A percentile compares a stretch with the other conserved stretches of the same genome.
These are phyloP conservation scores for Dothistroma pini DNA, from an alignment of 2,329 filamentous ascomycete genomes.

Conservation along the genomic window DNA sequence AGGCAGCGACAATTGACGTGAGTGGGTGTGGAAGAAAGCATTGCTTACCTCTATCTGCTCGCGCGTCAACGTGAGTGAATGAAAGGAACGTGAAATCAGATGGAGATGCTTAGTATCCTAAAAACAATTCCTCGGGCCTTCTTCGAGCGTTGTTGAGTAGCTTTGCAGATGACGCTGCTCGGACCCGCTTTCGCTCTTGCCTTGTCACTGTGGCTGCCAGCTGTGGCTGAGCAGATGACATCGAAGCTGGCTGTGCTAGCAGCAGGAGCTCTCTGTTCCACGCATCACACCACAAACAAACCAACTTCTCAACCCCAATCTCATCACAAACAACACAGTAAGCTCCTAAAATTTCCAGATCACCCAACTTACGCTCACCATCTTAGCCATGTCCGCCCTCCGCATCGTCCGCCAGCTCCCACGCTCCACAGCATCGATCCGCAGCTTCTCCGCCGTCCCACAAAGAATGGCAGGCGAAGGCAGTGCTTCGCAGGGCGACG, in stretches of 20 bases:
- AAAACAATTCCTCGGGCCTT: constrained; percentile 1
- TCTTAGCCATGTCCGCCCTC: constrained; percentile 27
- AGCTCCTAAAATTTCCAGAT: constrained; percentile 5
- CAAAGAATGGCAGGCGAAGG: constrained; percentile 43
- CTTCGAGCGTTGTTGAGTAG: constrained; percentile 4
- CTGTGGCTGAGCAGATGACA: neutral
- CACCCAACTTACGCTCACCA: constrained; percentile 7
- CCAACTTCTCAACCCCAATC: neutral
- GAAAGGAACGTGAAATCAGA: neutral
- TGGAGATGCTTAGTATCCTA: neutral
- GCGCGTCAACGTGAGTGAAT: neutral
- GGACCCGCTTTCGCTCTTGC: neutral
- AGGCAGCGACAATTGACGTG: neutral
- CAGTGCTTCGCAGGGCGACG: constrained; percentile 61
- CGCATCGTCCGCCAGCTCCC: constrained; percentile 40
- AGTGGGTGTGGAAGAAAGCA: neutral
- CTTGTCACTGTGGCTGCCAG: neutral
- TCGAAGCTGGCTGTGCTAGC: neutral
- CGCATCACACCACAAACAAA: neutral
- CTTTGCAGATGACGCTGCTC: neutral
- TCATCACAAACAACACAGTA: constrained; percentile 5
- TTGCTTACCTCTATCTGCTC: constrained; percentile 4
- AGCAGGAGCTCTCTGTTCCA: neutral
- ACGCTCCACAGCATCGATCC: constrained; percentile 32
- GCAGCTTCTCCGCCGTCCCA: constrained; percentile 42